These are phyloP conservation scores for Warburgia ugandensis DNA, from an alignment of 164 flowering plant genomes.

Conservation along the genomic window DNA sequence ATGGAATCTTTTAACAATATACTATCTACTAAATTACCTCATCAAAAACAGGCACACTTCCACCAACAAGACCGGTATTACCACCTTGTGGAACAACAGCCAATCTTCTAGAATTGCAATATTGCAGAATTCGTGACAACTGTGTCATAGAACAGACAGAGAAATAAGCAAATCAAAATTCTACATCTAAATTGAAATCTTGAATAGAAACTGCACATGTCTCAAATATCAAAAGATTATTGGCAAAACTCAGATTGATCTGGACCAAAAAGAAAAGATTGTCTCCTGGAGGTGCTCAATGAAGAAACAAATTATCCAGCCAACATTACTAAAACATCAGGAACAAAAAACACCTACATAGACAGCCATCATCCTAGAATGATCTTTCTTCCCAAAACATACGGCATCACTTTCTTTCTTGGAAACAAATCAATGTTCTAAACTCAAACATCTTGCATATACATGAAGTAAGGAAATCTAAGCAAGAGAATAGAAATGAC, in stretches of 20 bases:
- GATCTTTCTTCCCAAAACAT: no score
- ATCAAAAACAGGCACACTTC: constrained; percentile 97
- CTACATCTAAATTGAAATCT: neutral
- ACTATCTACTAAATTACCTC: constrained; percentile 43
- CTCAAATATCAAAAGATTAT: no score
- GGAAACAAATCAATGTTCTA: no score
- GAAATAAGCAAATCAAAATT: neutral
- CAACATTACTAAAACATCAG: no score
- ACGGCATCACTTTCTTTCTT: no score
- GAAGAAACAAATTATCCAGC: neutral
- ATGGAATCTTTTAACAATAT: constrained; percentile 1
- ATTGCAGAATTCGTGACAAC: constrained; percentile 76
- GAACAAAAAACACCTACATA: no score
- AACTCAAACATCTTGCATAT: no score
- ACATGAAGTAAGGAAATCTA: no score
- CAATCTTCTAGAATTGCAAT: constrained; percentile 75
- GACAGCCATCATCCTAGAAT: no score
- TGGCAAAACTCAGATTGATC: neutral
- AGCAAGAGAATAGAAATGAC: no score
- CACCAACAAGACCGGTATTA: constrained; percentile 97
- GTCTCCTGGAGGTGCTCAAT: neutral
- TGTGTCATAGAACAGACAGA: constrained; percentile 13
- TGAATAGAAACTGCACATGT: neutral
- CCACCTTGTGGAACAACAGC: constrained; percentile 99
- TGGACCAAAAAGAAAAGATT: neutral